Base-by-base conservation (phyloP, 2,329 filamentous ascomycete species). In the Verticillium zaregamsianum region DNA sequence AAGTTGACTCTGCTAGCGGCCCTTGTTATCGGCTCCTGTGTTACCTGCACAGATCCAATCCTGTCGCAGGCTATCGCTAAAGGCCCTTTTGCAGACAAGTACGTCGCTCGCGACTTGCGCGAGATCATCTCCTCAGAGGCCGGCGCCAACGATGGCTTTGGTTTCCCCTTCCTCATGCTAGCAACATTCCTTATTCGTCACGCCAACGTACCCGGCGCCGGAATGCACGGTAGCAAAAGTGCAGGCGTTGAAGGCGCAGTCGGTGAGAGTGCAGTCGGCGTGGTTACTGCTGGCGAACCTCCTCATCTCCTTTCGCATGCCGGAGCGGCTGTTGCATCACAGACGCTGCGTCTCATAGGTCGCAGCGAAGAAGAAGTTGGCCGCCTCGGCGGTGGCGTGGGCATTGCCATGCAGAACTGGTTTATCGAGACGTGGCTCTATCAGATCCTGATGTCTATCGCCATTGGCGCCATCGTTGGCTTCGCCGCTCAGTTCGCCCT, bases 81-180 rank as follows among this genome's bases (percentile, higher is more conserved):
- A 67, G 84, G 84, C 0, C 81, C 83, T 0, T 87, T 88, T 66
- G 79, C 86, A 0, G 85, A 88, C 66, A 86, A 86, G 63, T 87
- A 81, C 62, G 84, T 88, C 3, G 76, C 80, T 8, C 78, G 84
- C 3, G 76, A 79, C 8, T 73, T 88, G 4, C 79, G 85, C 28
- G 83, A 87, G 64, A 82, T 87, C 62, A 87, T 88, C 20, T 86
- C 84, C 0, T 79, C 84, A 1, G 85, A 88, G 65, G 84, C 84
- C 3, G 86, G 85, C 9, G 80, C 81, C 3, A 87, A 87, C 63
- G 85, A 88, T 64, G 85, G 85, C 0, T 85, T 88, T 39, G 85
- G 79, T 0, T 82, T 81, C 61, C 79, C 80, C 0, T 81, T 82
- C 61, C 71, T 82, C 2, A 70, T 80, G 61, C 71, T 82, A 1